Conservation (phyloP, 306 rosid genomes). For the Ormosia semicastrata region DNA sequence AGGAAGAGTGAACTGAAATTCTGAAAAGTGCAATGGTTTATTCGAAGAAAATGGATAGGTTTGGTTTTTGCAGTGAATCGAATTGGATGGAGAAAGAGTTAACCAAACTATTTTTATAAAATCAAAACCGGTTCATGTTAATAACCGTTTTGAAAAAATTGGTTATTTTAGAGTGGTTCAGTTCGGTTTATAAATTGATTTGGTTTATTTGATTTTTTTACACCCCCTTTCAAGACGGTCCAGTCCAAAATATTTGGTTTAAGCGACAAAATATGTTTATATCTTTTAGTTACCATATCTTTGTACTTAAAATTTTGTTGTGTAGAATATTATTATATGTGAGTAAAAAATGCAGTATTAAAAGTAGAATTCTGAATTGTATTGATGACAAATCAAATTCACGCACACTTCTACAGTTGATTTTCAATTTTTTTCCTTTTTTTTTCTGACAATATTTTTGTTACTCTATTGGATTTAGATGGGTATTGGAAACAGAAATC, state of each 20-base stretch:
- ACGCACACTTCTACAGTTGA: neutral
- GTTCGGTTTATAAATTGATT: no score
- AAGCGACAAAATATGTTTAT: neutral
- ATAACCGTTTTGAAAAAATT: no score
- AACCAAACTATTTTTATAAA: no score
- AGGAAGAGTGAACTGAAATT: no score
- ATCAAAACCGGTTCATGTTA: no score
- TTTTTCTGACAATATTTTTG: neutral
- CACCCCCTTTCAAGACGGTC: no score
- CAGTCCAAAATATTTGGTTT: neutral
- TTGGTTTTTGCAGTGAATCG: no score
- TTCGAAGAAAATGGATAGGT: no score
- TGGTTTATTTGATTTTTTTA: no score
- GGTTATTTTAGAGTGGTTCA: no score
- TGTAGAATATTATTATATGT: conserved; percentile 1
- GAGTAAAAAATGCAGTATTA: neutral
- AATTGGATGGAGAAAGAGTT: no score
- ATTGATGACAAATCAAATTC: conserved; percentile 2
- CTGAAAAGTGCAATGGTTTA: no score
- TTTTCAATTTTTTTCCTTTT: neutral
- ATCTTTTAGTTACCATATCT: neutral
- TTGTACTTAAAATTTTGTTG: neutral
- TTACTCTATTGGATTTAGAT: neutral
- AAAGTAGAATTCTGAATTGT: neutral
- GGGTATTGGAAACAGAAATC: neutral